Evolutionary conservation across 805 yeast genomes (phyloP).

Genomic region (Kodamaea kakaduensis): DNA sequence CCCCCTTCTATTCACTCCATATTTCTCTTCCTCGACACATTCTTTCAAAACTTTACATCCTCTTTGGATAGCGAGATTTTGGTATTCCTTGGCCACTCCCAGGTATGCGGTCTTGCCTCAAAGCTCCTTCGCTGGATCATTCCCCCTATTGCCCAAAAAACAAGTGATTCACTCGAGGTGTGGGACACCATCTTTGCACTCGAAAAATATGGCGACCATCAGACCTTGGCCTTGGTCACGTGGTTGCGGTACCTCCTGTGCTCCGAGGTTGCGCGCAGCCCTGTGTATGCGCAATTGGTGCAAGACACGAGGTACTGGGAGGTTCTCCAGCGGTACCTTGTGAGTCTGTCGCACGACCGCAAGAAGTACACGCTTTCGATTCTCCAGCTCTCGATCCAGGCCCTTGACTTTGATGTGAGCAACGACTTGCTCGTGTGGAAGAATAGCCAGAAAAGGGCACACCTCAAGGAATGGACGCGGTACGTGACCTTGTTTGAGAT

Average conservation of each 20-base stretch:
- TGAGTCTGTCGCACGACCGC: conserved; percentile 56
- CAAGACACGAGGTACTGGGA: conserved; percentile 43
- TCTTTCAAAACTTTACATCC: no score
- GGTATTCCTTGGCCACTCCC: conserved; percentile 25
- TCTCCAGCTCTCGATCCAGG: conserved; percentile 55
- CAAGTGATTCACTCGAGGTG: conserved; percentile 19
- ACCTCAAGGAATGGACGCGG: conserved; percentile 61
- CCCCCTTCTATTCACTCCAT: no score
- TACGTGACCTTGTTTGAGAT: conserved; percentile 75
- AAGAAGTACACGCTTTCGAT: conserved; percentile 67
- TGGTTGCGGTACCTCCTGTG: conserved; percentile 52
- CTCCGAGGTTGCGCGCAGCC: conserved; percentile 12
- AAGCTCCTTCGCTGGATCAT: conserved; percentile 55
- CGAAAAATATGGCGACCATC: conserved; percentile 22
- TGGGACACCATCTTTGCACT: conserved; percentile 48
- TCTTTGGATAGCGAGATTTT: no score
- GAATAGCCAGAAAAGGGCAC: conserved; percentile 17
- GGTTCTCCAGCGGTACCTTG: conserved; percentile 52
- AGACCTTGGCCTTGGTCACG: conserved; percentile 45
- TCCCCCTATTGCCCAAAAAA: conserved; percentile 20
- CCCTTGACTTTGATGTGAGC: conserved; percentile 32
- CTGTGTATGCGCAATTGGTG: conserved; percentile 26
- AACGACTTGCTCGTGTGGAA: conserved; percentile 45
- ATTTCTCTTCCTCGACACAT: no score
- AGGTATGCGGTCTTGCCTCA: conserved; percentile 31